Base-by-base conservation (phyloP, 768 basidiomycete genomes). In the Pleurotus tuber-regium region DNA sequence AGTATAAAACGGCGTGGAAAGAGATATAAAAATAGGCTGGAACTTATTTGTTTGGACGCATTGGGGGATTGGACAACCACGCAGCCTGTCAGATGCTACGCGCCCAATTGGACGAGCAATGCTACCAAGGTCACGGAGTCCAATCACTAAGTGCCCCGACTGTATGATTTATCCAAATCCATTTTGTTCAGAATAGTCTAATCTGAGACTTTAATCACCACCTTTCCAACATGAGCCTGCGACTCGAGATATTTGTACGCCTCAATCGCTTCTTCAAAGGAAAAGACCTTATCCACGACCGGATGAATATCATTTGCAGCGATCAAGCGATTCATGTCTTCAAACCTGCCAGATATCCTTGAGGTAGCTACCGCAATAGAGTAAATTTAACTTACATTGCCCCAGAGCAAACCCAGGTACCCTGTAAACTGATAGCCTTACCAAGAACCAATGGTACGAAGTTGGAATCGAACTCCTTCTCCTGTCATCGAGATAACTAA, bases 181-280 rank as follows among this genome's bases (percentile, higher is more conserved):
- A n/a, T n/a, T n/a, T n/a, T n/a, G n/a, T n/a, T n/a, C n/a, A n/a
- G n/a, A n/a, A n/a, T n/a, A n/a, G n/a, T n/a, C n/a, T 9, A 48
- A 35, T 8, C 5, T 9, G 49, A 40, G 19, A 76, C 66, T 61
- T 68, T 68, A 52, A 79, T 71, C 19, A 76, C 72, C 5, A 81
- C 74, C 62, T 81, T 80, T 30, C 79, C 80, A 10, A 80, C 71
- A 59, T 80, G 76, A 53, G 70, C 67, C 54, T 78, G 76, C 4
- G 69, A 70, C 54, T 71, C 65, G 51, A 78, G 62, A 58, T 78
- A 73, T 46, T 67, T 62, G 55, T 75, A 80, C 2, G 79, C 80
- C 31, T 71, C 67, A 19, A 65, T 61, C 8, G 70, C 61, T 29
- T 80, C 61, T 23, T 76, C 71, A 55, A 78, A 82, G 19, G 65